These are phyloP conservation scores for Breynia disticha DNA, from an alignment of 441 rosid genomes.

Conservation along the genomic window DNA sequence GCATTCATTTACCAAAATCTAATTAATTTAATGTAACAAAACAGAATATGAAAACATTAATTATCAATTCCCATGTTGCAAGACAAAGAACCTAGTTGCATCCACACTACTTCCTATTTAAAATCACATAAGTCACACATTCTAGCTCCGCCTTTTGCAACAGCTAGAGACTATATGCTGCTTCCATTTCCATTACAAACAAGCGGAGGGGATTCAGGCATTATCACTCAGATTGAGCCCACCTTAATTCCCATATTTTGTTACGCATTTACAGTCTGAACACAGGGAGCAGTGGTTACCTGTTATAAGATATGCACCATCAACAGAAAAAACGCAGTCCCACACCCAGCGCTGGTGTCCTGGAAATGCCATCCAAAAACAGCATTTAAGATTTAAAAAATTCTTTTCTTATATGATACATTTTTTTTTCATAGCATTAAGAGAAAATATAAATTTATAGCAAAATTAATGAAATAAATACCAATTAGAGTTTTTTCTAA, in stretches of 20 bases:
- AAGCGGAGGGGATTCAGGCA: no score
- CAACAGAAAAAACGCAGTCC: slow-evolving; percentile 97
- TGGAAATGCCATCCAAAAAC: slow-evolving; percentile 21
- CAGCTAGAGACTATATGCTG: no score
- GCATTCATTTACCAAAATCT: slow-evolving; percentile 5
- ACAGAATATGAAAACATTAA: not conserved
- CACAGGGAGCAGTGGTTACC: slow-evolving; percentile 29
- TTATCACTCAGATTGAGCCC: no score
- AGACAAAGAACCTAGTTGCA: not conserved
- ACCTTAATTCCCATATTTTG: not conserved
- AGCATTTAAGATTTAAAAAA: not conserved
- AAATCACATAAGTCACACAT: no score
- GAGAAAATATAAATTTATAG: no score
- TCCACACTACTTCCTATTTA: no score
- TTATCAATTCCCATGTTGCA: not conserved
- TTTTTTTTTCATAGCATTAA: no score
- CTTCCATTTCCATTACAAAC: no score
- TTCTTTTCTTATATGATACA: no score
- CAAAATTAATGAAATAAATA: slow-evolving; percentile 16
- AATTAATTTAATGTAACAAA: not conserved
- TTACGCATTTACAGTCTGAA: not conserved
- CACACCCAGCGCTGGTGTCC: slow-evolving; percentile 97
- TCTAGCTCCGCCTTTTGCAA: no score
- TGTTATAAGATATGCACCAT: slow-evolving; percentile 92
- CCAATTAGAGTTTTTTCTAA: slow-evolving; percentile 75